Conservation (phyloP, 805 yeast species). For the Starmerella cellae region DNA sequence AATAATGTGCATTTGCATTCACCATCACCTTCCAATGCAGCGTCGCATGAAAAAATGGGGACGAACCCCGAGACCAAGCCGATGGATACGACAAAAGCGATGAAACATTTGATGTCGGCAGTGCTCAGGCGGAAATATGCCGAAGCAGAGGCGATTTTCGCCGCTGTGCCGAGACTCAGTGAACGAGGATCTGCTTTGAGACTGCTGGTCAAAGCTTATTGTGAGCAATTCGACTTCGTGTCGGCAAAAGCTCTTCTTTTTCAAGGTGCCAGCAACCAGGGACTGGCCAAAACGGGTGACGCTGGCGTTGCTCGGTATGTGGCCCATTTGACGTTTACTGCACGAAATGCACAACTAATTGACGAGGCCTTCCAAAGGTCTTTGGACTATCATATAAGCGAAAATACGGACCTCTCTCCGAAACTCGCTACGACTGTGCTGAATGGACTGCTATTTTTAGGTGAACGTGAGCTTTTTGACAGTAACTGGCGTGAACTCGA, state of each 20-base stretch:
- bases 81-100: slow-evolving; percentile 1
- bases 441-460: slow-evolving; percentile 13
- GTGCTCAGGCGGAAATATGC: slow-evolving; percentile 1
- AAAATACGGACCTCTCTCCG: neutral
- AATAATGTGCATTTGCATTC: neutral
- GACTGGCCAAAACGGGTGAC: slow-evolving; percentile 5
- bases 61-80: neutral
- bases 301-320: slow-evolving; percentile 13
- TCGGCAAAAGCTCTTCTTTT: slow-evolving; percentile 18
- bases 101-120: slow-evolving; percentile 6
- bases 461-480: slow-evolving; percentile 8
- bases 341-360: slow-evolving; percentile 14
- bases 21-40: neutral
- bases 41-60: neutral
- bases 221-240: slow-evolving; percentile 17
- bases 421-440: slow-evolving; percentile 12
- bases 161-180: slow-evolving; percentile 9
- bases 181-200: slow-evolving; percentile 12
- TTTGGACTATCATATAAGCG: neutral
- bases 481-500: slow-evolving; percentile 5
- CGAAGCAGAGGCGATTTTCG: slow-evolving; percentile 10
- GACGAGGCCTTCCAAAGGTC: slow-evolving; percentile 10
- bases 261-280: neutral
- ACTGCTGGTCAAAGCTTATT: slow-evolving; percentile 12
- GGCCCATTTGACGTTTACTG: slow-evolving; percentile 6